Evolutionary conservation across 208 protist species (phyloP).

Genomic region (Sergeia podlipaevii): DNA sequence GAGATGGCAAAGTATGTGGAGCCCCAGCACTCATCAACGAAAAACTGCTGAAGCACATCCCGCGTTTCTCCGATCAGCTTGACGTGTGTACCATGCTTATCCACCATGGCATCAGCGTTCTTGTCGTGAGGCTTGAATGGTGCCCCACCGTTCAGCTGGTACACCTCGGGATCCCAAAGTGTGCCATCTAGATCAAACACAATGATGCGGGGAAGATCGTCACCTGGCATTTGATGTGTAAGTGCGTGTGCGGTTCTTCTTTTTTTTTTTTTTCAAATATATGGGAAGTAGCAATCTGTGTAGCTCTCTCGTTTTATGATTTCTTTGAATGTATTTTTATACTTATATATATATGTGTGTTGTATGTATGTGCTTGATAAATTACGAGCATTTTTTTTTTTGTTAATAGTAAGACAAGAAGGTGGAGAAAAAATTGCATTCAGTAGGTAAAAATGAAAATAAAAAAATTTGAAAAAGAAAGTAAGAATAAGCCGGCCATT

Average conservation of each 20-base stretch:
- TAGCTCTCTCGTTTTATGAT: too few species aligned
- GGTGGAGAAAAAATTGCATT: too few species aligned
- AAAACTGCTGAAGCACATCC: slow-evolving; percentile 53
- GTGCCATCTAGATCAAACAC: slow-evolving; percentile 91
- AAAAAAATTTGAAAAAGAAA: too few species aligned
- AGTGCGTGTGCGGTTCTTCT: background rate
- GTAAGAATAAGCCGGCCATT: too few species aligned
- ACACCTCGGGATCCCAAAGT: slow-evolving; percentile 90
- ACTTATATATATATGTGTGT: background rate
- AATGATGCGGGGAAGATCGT: slow-evolving; percentile 61
- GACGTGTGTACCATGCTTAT: slow-evolving; percentile 49
- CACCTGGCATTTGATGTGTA: slow-evolving; percentile 9
- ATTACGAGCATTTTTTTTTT: background rate
- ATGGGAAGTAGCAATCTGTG: too few species aligned
- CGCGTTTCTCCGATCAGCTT: slow-evolving; percentile 77
- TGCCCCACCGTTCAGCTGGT: slow-evolving; percentile 73
- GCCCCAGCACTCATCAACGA: slow-evolving; percentile 38
- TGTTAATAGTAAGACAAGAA: too few species aligned
- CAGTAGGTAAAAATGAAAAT: too few species aligned
- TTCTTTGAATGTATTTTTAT: too few species aligned
- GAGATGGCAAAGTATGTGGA: slow-evolving; percentile 70
- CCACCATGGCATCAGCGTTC: slow-evolving; percentile 48
- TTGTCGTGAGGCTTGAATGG: slow-evolving; percentile 55
- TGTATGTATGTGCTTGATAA: background rate
- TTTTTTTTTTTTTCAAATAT: too few species aligned